A percentile compares a stretch with the other conserved stretches of the same genome.
These are phyloP conservation scores for Excoecaria agallocha DNA, from an alignment of 345 rosid species.

Conservation along the genomic window DNA sequence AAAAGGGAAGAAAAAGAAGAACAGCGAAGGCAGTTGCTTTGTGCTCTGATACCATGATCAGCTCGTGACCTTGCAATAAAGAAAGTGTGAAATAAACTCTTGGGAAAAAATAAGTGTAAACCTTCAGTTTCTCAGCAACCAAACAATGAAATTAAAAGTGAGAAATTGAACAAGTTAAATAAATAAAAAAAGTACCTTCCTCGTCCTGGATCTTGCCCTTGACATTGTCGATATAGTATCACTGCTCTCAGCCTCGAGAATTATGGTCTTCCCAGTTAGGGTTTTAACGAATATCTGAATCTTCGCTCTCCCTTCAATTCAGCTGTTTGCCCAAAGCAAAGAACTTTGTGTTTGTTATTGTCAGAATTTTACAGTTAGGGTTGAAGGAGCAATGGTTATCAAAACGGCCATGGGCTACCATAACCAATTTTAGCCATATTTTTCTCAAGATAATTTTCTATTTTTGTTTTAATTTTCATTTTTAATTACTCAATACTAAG, in stretches of 20 bases:
- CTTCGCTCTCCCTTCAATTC: not conserved
- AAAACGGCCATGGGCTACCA: not conserved
- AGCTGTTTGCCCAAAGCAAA: not conserved
- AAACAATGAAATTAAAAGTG: not conserved
- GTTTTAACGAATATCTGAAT: slow-evolving; percentile 97
- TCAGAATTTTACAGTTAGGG: not conserved
- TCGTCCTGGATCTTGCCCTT: slow-evolving; percentile 95
- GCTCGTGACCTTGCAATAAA: no score
- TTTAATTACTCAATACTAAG: no score
- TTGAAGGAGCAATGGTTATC: not conserved
- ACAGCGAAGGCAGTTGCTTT: no score
- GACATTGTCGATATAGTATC: slow-evolving; percentile 88
- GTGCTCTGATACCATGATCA: no score
- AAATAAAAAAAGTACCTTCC: slow-evolving; percentile 47
- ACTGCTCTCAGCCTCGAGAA: slow-evolving; percentile 91
- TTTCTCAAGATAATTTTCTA: no score
- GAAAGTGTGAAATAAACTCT: no score
- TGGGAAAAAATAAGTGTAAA: not conserved
- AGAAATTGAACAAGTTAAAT: not conserved
- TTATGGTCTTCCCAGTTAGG: slow-evolving; percentile 88
- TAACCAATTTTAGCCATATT: no score
- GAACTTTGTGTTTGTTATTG: not conserved
- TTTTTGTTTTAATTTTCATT: no score
- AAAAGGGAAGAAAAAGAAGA: no score
- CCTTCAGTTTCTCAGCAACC: not conserved